Percentiles rank a stretch among this genome's conserved stretches.
phyloP scores from a whole-genome alignment of 345 rosid genomes.

The Melaleuca quinquenervia region DNA sequence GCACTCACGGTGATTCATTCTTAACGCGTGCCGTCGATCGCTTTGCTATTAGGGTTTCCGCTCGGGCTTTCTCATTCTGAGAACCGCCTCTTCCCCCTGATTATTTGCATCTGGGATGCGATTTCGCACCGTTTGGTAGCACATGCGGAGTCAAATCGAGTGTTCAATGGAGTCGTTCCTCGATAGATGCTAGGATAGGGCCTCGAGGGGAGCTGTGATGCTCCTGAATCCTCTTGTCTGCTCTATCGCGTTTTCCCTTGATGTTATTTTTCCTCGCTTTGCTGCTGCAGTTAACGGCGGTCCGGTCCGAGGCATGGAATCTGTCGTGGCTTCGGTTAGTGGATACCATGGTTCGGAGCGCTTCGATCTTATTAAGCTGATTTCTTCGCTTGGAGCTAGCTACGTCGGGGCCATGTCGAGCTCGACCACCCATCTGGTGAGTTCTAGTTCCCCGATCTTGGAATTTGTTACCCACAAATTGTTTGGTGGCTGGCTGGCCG shows the following conservation, averaged over 20 bases:
- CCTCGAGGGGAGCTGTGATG: neutral
- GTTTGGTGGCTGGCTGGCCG: neutral
- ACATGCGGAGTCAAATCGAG: neutral
- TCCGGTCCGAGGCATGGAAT: constrained; percentile 50
- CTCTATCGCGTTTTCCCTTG: neutral
- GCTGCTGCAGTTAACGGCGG: neutral
- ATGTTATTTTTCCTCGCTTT: neutral
- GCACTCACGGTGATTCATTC: neutral
- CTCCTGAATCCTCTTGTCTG: neutral
- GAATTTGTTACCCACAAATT: neutral
- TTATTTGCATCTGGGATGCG: neutral
- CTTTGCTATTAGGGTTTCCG: neutral
- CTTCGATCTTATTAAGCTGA: constrained; percentile 75
- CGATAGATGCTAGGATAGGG: neutral
- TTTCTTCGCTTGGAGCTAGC: constrained; percentile 58
- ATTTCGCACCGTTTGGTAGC: neutral
- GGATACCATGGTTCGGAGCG: constrained; percentile 80
- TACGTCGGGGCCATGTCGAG: constrained; percentile 67
- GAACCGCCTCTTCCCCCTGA: neutral
- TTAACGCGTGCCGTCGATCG: neutral
- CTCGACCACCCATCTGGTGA: constrained; percentile 74
- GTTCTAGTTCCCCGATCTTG: neutral
- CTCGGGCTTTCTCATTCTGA: neutral
- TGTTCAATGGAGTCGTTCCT: neutral
- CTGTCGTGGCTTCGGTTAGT: constrained; percentile 83